Conservation (phyloP, 805 yeast genomes). For the Candida krabiensis region DNA sequence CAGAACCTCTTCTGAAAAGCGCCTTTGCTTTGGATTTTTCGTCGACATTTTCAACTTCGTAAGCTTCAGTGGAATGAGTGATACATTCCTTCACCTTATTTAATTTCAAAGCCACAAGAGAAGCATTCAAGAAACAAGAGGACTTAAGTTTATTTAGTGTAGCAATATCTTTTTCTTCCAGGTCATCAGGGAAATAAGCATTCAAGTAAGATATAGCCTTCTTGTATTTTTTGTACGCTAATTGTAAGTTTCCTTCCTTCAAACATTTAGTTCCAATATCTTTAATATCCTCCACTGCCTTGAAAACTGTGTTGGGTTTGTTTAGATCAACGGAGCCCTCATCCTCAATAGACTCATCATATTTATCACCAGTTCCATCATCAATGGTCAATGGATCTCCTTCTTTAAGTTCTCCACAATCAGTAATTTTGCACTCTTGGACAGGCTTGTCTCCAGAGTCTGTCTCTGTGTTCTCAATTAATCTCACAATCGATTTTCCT, state of each 20-base stretch:
- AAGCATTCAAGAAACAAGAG: conserved; percentile 68
- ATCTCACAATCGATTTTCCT: conserved; percentile 80
- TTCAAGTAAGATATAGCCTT: conserved; percentile 71
- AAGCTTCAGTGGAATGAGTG: conserved; percentile 62
- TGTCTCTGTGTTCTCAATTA: conserved; percentile 70
- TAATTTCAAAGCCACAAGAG: conserved; percentile 70
- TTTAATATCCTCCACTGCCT: conserved; percentile 65
- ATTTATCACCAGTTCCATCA: conserved; percentile 84
- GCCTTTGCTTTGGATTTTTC: conserved; percentile 82
- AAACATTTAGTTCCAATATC: conserved; percentile 75
- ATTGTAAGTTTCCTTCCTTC: conserved; percentile 58
- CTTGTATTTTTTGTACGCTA: conserved; percentile 65
- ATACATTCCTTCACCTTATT: conserved; percentile 54
- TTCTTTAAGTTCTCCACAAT: conserved; percentile 74
- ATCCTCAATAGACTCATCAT: conserved; percentile 74
- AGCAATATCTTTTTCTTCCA: conserved; percentile 52
- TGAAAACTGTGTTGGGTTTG: conserved; percentile 64
- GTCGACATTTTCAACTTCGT: conserved; percentile 58
- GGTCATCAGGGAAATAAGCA: conserved; percentile 73
- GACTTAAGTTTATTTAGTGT: conserved; percentile 55
- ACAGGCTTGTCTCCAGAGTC: conserved; percentile 69
- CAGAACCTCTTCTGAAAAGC: conserved; percentile 79
- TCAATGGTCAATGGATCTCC: conserved; percentile 52
- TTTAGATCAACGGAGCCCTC: conserved; percentile 63
- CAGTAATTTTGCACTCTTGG: conserved; percentile 66